These are phyloP conservation scores for Zymoseptoria passerinii DNA, from an alignment of 2,329 filamentous ascomycete genomes.

Conservation along the genomic window DNA sequence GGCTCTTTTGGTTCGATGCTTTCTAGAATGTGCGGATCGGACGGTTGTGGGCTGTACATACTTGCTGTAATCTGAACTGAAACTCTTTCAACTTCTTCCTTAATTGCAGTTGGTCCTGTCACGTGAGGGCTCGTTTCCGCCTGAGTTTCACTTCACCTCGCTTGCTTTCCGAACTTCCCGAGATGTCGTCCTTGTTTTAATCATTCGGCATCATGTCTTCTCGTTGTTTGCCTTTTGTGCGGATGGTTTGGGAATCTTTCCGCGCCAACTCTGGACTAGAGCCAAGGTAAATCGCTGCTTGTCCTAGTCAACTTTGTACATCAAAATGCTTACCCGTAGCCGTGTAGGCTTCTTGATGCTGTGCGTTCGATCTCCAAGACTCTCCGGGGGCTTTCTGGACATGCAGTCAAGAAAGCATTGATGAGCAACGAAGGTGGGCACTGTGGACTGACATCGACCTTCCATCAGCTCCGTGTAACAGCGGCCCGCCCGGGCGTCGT, in stretches of 20 bases:
- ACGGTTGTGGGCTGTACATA: neutral
- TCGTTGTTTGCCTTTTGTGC: conserved; percentile 24
- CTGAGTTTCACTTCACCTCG: conserved; percentile 2
- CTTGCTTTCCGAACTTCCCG: neutral
- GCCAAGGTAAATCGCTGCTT: conserved; percentile 55
- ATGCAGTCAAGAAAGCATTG: neutral
- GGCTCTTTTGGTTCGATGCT: neutral
- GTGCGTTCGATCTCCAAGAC: conserved; percentile 8
- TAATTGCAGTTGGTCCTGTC: neutral
- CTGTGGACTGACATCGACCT: neutral
- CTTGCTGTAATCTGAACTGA: neutral
- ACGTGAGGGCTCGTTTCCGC: neutral
- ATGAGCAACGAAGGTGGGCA: neutral
- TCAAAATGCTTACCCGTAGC: neutral
- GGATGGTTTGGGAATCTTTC: conserved; percentile 51
- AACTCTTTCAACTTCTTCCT: neutral
- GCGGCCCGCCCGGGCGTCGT: conserved; percentile 59
- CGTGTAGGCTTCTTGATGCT: conserved; percentile 33
- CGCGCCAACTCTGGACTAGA: conserved; percentile 78
- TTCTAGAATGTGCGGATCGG: neutral
- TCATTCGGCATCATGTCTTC: conserved; percentile 13
- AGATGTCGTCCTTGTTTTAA: neutral
- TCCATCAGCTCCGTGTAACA: conserved; percentile 55
- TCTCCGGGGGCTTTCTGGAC: neutral
- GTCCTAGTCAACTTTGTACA: neutral